phyloP scores from a whole-genome alignment of 768 basidiomycete species.

The Trametes sanguinea region DNA sequence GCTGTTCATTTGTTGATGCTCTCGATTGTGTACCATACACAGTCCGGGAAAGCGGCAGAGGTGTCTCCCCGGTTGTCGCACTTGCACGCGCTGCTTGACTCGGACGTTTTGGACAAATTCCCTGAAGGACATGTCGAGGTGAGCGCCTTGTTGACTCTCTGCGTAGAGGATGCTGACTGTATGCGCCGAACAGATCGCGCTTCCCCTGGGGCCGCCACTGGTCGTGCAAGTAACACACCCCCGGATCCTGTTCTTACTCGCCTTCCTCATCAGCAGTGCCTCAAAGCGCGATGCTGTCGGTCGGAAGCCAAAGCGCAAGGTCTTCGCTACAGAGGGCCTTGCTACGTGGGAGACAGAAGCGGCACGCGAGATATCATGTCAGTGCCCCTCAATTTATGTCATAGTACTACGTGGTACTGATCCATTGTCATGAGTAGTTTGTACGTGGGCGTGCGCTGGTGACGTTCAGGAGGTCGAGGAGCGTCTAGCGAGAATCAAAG shows the following conservation, averaged over 20 bases:
- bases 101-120: slow-evolving; percentile 46
- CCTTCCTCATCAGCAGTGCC: slow-evolving; percentile 64
- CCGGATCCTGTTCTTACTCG: slow-evolving; percentile 60
- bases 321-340: slow-evolving; percentile 69
- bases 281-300: slow-evolving; percentile 76
- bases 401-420: not conserved
- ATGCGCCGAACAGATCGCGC: slow-evolving; percentile 28
- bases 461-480: slow-evolving; percentile 53
- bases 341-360: slow-evolving; percentile 50
- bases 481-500: slow-evolving; percentile 61
- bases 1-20: slow-evolving; percentile 64
- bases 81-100: slow-evolving; percentile 70
- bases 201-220: slow-evolving; percentile 46
- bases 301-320: slow-evolving; percentile 68
- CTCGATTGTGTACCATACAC: slow-evolving; percentile 61
- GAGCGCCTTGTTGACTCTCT: not conserved
- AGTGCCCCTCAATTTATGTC: slow-evolving; percentile 23
- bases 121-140: slow-evolving; percentile 44
- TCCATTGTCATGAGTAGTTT: slow-evolving; percentile 40
- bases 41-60: slow-evolving; percentile 50
- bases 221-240: slow-evolving; percentile 67
- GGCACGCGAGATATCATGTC: slow-evolving; percentile 42
- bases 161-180: not conserved
- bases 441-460: slow-evolving; percentile 52
- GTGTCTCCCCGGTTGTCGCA: slow-evolving; percentile 54